These are phyloP conservation scores for bread wheat (Triticum aestivum) DNA, from an alignment of 176 grass and related monocot genomes.

Conservation along the genomic window IWGSC_CS_RefSeq_v2.1 NC_057812.1:123435854-123436353, in stretches of 20 bases:
- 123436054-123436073: not conserved
- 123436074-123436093: not conserved
- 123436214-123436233: not conserved
- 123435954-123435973: conserved; percentile 92
- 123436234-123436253: not conserved
- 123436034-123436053: not conserved
- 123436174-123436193: not conserved
- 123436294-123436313: not conserved
- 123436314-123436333: not conserved
- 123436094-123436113: not conserved
- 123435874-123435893: conserved; percentile 52
- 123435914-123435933: conserved; percentile 82
- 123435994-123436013: not conserved
- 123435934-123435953: conserved; percentile 82
- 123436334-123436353: not conserved
- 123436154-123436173: not conserved
- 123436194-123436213: too few species aligned
- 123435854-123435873: not conserved
- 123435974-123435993: not conserved
- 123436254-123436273: not conserved
- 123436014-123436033: not conserved
- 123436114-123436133: not conserved
- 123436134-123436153: not conserved
- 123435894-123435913: conserved; percentile 86
- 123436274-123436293: not conserved